phyloP scores from a whole-genome alignment of 2,329 filamentous ascomycete species.

The Venturia aucupariae region DNA sequence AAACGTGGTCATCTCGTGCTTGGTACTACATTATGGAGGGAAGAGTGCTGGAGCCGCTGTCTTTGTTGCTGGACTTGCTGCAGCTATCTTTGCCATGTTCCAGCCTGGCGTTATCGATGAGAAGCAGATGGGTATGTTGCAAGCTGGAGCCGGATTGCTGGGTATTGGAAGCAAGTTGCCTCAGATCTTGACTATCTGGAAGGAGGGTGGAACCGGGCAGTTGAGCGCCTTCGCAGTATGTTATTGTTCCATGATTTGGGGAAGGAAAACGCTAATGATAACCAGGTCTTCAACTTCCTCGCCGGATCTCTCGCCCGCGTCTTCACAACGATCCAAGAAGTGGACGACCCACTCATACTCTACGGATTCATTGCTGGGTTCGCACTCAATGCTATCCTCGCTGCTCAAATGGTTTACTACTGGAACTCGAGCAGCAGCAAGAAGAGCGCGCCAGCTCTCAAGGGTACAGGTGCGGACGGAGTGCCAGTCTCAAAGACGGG shows the following conservation, averaged over 20 bases:
- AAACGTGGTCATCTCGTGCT: slow-evolving; percentile 78
- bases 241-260: slow-evolving; percentile 20
- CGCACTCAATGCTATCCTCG: slow-evolving; percentile 76
- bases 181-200: slow-evolving; percentile 81
- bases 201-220: slow-evolving; percentile 83
- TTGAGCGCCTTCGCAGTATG: slow-evolving; percentile 91
- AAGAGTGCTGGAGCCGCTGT: slow-evolving; percentile 58
- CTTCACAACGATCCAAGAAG: slow-evolving; percentile 95
- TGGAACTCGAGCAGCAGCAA: slow-evolving; percentile 59
- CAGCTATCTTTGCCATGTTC: slow-evolving; percentile 61
- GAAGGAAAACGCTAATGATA: slow-evolving; percentile 11
- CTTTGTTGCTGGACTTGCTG: slow-evolving; percentile 69
- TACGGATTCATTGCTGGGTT: slow-evolving; percentile 93
- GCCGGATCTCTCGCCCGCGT: slow-evolving; percentile 85
- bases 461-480: slow-evolving; percentile 24
- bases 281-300: slow-evolving; percentile 95
- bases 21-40: slow-evolving; percentile 78
- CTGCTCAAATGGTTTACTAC: slow-evolving; percentile 88
- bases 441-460: slow-evolving; percentile 29
- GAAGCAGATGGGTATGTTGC: slow-evolving; percentile 61
- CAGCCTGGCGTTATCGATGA: slow-evolving; percentile 55
- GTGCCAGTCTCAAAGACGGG: slow-evolving; percentile 30
- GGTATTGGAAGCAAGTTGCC: slow-evolving; percentile 87
- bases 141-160: slow-evolving; percentile 74
- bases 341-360: slow-evolving; percentile 90